A percentile compares a stretch with the other conserved stretches of the same genome.
phyloP scores from a whole-genome alignment of 805 yeast genomes.

The Candida ficus region DNA sequence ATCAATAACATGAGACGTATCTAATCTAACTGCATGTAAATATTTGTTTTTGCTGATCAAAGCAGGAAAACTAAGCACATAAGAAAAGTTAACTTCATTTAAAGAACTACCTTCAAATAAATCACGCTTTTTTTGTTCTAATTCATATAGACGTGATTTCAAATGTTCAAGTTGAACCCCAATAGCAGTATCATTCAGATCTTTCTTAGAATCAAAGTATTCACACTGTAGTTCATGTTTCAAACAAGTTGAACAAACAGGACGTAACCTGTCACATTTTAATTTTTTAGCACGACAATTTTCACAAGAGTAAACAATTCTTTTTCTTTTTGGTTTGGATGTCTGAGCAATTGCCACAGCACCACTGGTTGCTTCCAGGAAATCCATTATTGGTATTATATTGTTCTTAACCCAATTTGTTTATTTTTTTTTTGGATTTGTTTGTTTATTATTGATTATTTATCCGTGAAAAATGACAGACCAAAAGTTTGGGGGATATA shows the following conservation, averaged over 20 bases:
- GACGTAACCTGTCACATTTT: constrained; percentile 8
- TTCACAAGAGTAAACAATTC: constrained; percentile 10
- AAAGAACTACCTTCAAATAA: neutral
- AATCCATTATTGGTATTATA: too few relatives aligned
- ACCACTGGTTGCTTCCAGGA: too few relatives aligned
- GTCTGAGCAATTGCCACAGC: too few relatives aligned
- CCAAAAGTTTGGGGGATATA: too few relatives aligned
- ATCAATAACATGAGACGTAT: neutral
- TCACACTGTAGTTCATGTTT: constrained; percentile 2
- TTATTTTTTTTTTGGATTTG: neutral
- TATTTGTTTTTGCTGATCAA: constrained; percentile 4
- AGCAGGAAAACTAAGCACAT: neutral
- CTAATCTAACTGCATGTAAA: constrained; percentile 1
- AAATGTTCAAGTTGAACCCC: constrained; percentile 1
- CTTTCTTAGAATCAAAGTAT: neutral
- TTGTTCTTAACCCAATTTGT: neutral
- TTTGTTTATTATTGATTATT: neutral
- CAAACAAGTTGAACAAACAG: constrained; percentile 6
- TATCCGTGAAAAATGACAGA: neutral
- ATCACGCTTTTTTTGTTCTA: constrained; percentile 1
- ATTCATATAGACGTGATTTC: neutral
- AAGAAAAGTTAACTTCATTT: neutral
- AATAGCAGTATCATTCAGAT: neutral
- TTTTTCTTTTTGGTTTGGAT: constrained; percentile 1
- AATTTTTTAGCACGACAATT: constrained; percentile 10